A percentile compares a stretch with the other conserved stretches of the same genome.
Evolutionary conservation across 129 eudicot species (phyloP).

Genomic region (Lactuca saligna): DNA sequence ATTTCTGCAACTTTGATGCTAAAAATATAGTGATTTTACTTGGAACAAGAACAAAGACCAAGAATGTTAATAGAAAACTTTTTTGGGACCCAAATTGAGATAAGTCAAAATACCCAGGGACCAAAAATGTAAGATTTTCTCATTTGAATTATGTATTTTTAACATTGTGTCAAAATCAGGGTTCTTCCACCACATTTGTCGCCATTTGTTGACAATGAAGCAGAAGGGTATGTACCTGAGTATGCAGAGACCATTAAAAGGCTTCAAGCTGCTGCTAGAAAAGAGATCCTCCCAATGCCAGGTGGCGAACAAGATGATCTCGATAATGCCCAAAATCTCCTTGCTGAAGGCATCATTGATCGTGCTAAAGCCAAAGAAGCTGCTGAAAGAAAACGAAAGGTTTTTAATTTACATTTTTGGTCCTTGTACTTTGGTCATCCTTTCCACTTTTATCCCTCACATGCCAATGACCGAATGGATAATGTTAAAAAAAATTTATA

Average conservation of each 20-base stretch:
- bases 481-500: too few relatives aligned
- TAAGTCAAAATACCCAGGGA: too few relatives aligned
- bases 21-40: too few relatives aligned
- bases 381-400: constrained; percentile 66
- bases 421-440: neutral
- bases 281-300: constrained; percentile 85
- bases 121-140: too few relatives aligned
- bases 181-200: constrained; percentile 91
- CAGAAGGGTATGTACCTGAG: constrained; percentile 84
- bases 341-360: constrained; percentile 60
- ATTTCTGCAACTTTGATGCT: too few relatives aligned
- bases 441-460: too few relatives aligned
- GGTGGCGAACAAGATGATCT: constrained; percentile 69
- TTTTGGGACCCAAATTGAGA: too few relatives aligned
- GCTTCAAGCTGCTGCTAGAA: constrained; percentile 83
- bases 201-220: constrained; percentile 89
- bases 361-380: constrained; percentile 78
- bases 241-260: constrained; percentile 83
- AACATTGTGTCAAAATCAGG: constrained; percentile 31
- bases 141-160: too few relatives aligned
- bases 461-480: too few relatives aligned
- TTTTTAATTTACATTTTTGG: constrained; percentile 5
- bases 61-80: too few relatives aligned
- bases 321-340: constrained; percentile 62
- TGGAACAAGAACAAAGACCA: too few relatives aligned